Evolutionary conservation across 2,329 filamentous ascomycete species (phyloP), one percentile per base, ranked within the genome.

Genomic region (Tolypocladium cylindrosporum): DNA sequence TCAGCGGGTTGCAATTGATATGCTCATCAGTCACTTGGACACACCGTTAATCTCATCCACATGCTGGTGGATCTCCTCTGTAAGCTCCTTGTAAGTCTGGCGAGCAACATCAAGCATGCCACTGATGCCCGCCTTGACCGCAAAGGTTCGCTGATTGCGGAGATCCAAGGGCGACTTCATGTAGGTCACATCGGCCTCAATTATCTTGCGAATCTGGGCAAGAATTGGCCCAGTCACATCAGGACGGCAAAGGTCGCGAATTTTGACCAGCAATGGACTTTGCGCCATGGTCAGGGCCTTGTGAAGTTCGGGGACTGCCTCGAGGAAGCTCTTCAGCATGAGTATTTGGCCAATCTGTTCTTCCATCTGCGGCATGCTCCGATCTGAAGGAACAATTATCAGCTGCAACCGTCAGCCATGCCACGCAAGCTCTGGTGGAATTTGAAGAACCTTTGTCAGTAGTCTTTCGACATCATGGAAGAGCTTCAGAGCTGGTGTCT

Each of bases 1-100:
- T 19, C 1, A 13, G 16, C 7, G n/a, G 10, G 9, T 10, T 7
- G 27, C 31, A 4, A 8, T 37, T 2, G 0, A 21, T 14, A 34
- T 2, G 13, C 31, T 4, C 4, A 9, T 5, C 21, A 40, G 36
- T 2, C 24, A 13, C 6, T 21, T 10, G 9, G 2, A 61, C 75
- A 58, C 71, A 88, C 90, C 78, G 61, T 83, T 83, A 13, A 97
- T 71, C 19, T 84, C 79, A 27, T 83, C 79, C 3, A 93, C 79
- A 68, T 93, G 83, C 55, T 87, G 79, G 63, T 88, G 82, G 4
- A 90, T 83, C 69, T 96, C 90, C 54, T 88, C 83, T 6, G 87
- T 94, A 1, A 88, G 85, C 69, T 97, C 93, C 65, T 94, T 95
- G 73, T 94, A 97, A 0, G 90, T 91, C 66, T 91, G 88, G 6